Percentiles rank a stretch among this genome's conserved stretches.
phyloP scores from a whole-genome alignment of 2,329 filamentous ascomycete genomes.

The Sphaerulina populicola region DNA sequence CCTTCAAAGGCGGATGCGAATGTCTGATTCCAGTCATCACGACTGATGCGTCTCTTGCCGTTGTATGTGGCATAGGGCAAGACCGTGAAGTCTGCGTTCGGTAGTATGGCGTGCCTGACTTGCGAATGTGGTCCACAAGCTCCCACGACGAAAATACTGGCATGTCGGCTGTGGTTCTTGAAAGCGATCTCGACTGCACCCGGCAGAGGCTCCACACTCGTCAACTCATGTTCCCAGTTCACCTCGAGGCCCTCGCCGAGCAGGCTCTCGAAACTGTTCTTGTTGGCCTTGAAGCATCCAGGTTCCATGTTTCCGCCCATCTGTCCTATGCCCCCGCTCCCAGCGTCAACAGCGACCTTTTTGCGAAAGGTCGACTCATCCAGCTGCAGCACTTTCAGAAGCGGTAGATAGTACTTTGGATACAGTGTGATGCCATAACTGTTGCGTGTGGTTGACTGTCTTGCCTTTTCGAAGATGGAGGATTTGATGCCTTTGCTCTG shows the following conservation, averaged over 20 bases:
- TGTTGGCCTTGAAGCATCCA: constrained; percentile 32
- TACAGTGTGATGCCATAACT: constrained; percentile 38
- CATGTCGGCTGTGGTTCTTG: constrained; percentile 4
- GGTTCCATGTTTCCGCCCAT: constrained; percentile 8
- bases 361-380: constrained; percentile 30
- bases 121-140: constrained; percentile 36
- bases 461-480: constrained; percentile 33
- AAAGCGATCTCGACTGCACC: constrained; percentile 3
- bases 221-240: constrained; percentile 28
- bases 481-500: constrained; percentile 27
- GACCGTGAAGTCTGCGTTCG: constrained; percentile 26
- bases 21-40: constrained; percentile 11
- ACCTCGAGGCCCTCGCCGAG: constrained; percentile 34
- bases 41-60: constrained; percentile 25
- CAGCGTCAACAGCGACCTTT: constrained; percentile 30
- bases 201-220: constrained; percentile 3
- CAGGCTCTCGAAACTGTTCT: constrained; percentile 32
- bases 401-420: constrained; percentile 27
- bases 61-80: constrained; percentile 36
- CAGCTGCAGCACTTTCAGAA: constrained; percentile 31
- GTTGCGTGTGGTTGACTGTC: constrained; percentile 25
- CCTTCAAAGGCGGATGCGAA: constrained; percentile 16
- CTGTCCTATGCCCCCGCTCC: constrained; percentile 24
- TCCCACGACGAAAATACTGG: constrained; percentile 27
- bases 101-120: constrained; percentile 26